Base-by-base conservation (phyloP, 768 basidiomycete species). In the Ephemerocybe angulata region DNA sequence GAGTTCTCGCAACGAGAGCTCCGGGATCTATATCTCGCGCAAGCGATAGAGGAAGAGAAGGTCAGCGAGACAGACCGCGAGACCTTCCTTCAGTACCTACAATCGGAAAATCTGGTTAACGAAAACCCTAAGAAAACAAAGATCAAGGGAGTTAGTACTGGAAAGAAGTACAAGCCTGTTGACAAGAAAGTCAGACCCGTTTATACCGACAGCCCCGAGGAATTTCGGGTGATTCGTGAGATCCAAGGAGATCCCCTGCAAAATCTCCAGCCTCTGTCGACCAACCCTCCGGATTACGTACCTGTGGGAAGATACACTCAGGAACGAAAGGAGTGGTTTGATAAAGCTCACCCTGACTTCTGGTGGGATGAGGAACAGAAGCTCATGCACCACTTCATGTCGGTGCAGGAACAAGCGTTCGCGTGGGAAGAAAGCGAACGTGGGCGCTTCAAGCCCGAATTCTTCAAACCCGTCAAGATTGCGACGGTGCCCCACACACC, bases 391-490 rank as follows among this genome's bases (percentile, higher is more conserved):
- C 7, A 57, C 35, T 13, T 46, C 56, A 35, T 8, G 31, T 41
- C 4, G 55, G 58, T 46, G 46, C 19, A 1, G 56, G 55, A 1
- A 57, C 55, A 35, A 30, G 47, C 13, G 33, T 43, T 8, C 37
- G 25, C 24, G 6, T 22, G 17, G 55, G 58, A 4, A 50, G 40
- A 2, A 60, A n/a, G n/a, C n/a, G n/a, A n/a, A n/a, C n/a, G n/a
- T n/a, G n/a, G n/a, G n/a, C n/a, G n/a, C n/a, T n/a, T 63, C 13
- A 59, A 72, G 76, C 75, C 50, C 72, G 68, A 35, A 66, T 76
- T 1, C 8, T 63, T 11, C 70, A 72, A 58, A 70, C 70, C 50
- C 65, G 70, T 49, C 62, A 67, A 4, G 67, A 67, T 44, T 61
- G 46, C 22, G 22, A 75, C 0, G 49, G 63, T 1, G 29, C 71